Base-by-base conservation (phyloP, 164 flowering plant species). In the Umbellularia californica region DNA sequence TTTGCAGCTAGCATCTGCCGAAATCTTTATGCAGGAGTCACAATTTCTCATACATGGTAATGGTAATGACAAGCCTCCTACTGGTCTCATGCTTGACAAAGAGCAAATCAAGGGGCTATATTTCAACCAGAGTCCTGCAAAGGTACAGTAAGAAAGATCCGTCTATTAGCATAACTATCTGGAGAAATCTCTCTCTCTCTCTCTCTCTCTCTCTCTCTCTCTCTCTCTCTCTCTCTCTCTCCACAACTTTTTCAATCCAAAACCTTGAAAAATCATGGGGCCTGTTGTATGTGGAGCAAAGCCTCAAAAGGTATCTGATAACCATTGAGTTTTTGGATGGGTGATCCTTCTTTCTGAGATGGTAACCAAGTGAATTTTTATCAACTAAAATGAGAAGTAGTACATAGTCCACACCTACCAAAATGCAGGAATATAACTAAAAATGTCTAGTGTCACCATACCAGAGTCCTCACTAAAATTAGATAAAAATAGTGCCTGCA, bases 11-110 rank as follows among this genome's bases (percentile, higher is more conserved):
- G 94, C 93, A 25, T 87, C 93, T 69, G 92, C 92, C 0, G 98
- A 94, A 75, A 84, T 81, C 27, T 92, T 96, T 82, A 81, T 87
- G 87, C 74, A 90, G 82, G 93, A 91, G 58, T 91, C 98, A 20
- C 86, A 91, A 80, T 87, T 80, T 74, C 72, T 96, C 73, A 85
- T 82, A 9, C 80, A 92, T 77, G 97, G 93, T 50, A 90, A 94
- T 80, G 98, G 99, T 28, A 83, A 88, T 77, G 97, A 92, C 77
- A 88, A 89, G 71, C 85, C 97, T 74, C 93, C 99, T 28, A 96
- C 99, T 19, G 91, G 93, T 69, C 91, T 96, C 82, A 85, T 83
- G 89, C 89, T 96, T 77, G 97, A 88, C 81, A 94, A 94, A 79
- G 85, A 92, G 81, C 97, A 88, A 71, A 88, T 88, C 85, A 92